Conservation (phyloP, 2,329 filamentous ascomycete genomes). For the Aspergillus tubingensis region DNA sequence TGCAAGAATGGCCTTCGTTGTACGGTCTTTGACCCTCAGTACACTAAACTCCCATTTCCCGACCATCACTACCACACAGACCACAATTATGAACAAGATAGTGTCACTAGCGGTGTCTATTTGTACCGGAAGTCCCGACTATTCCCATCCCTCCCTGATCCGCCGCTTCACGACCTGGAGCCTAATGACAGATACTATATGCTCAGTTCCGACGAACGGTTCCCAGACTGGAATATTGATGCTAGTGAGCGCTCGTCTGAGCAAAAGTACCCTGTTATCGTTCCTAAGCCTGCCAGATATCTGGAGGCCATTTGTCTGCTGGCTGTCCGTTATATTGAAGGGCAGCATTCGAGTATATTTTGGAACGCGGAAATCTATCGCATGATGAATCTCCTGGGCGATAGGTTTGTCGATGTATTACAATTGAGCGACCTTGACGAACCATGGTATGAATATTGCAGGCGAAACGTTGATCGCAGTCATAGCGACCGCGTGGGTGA, state of each 20-base stretch:
- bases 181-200: slow-evolving; percentile 1
- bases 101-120: neutral
- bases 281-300: slow-evolving; percentile 6
- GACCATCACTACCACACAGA: slow-evolving; percentile 12
- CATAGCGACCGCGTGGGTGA: too few relatives aligned
- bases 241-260: neutral
- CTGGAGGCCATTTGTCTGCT: slow-evolving; percentile 2
- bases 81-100: neutral
- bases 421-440: too few relatives aligned
- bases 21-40: neutral
- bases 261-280: neutral
- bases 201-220: neutral
- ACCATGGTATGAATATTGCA: too few relatives aligned
- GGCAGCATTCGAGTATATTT: neutral
- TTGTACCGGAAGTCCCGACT: slow-evolving; percentile 8
- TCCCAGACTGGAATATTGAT: neutral
- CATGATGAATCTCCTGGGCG: neutral
- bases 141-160: neutral
- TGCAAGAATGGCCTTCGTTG: neutral
- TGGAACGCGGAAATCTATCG: neutral
- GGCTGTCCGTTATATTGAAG: slow-evolving; percentile 8
- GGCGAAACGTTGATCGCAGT: too few relatives aligned
- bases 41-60: neutral
- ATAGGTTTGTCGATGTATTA: too few relatives aligned
- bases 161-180: neutral